Percentiles rank a stretch among this genome's conserved stretches.
Conservation (phyloP, 2,329 filamentous ascomycete species). For the Onygenales sp. region DNA sequence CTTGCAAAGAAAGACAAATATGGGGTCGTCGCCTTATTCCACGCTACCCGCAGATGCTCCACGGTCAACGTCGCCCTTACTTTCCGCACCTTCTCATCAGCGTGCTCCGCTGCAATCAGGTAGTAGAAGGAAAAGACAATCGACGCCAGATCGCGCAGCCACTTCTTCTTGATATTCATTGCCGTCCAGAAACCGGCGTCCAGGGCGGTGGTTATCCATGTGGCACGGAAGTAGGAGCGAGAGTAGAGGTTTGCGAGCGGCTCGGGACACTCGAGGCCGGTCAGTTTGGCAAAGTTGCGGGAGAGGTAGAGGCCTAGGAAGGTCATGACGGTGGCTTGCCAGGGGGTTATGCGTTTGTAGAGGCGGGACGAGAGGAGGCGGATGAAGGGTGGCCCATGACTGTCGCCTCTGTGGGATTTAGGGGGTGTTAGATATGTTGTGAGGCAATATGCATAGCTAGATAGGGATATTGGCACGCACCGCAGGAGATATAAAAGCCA, state of each 20-base stretch:
- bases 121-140: conserved; percentile 85
- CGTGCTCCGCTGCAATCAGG: conserved; percentile 81
- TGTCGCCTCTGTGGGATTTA: conserved; percentile 55
- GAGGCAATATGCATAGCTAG: not conserved
- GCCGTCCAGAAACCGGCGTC: conserved; percentile 98
- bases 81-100: conserved; percentile 92
- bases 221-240: conserved; percentile 84
- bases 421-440: conserved; percentile 2
- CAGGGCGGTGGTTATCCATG: conserved; percentile 89
- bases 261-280: conserved; percentile 85
- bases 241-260: conserved; percentile 92
- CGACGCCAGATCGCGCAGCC: conserved; percentile 72
- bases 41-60: conserved; percentile 82
- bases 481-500: conserved; percentile 79
- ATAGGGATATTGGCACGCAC: conserved; percentile 35
- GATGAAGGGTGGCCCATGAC: conserved; percentile 74
- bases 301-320: conserved; percentile 85
- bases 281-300: conserved; percentile 86
- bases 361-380: conserved; percentile 63
- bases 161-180: conserved; percentile 77
- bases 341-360: conserved; percentile 64
- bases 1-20: conserved; percentile 67
- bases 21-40: conserved; percentile 89
- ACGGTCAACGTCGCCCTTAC: conserved; percentile 79
- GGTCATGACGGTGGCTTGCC: conserved; percentile 81